These are phyloP conservation scores for Amanita molliuscula DNA, from an alignment of 768 basidiomycete species.

Conservation along the genomic window DNA sequence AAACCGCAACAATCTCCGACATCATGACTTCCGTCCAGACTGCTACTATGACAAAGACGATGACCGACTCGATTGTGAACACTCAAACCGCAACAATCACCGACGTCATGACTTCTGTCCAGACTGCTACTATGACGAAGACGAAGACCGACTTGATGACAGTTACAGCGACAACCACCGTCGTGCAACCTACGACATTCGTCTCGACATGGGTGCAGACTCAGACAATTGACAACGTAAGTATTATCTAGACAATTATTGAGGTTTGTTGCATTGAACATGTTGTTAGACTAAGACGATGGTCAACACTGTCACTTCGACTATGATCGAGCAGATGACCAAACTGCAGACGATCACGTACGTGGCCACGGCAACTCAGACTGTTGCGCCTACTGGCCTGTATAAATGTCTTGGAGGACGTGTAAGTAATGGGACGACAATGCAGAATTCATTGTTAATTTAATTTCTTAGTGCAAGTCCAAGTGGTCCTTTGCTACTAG, in stretches of 20 bases:
- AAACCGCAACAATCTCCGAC: slow-evolving; percentile 39
- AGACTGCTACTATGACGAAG: slow-evolving; percentile 36
- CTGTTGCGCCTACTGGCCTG: slow-evolving; percentile 39
- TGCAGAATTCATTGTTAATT: slow-evolving; percentile 9
- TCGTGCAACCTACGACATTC: slow-evolving; percentile 49
- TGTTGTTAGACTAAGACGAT: slow-evolving; percentile 44
- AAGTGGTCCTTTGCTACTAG: slow-evolving; percentile 39
- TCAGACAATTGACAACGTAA: slow-evolving; percentile 43
- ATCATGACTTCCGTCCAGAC: slow-evolving; percentile 46
- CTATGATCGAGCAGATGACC: slow-evolving; percentile 38
- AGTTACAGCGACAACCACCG: slow-evolving; percentile 40
- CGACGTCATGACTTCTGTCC: slow-evolving; percentile 40
- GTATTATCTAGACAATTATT: slow-evolving; percentile 12
- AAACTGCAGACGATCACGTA: slow-evolving; percentile 40
- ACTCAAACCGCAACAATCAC: slow-evolving; percentile 40
- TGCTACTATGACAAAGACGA: slow-evolving; percentile 32
- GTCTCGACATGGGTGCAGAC: slow-evolving; percentile 46
- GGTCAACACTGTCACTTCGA: slow-evolving; percentile 44
- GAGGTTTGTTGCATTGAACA: background rate
- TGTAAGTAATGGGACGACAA: slow-evolving; percentile 18
- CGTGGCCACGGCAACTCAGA: slow-evolving; percentile 29
- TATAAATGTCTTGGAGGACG: slow-evolving; percentile 40
- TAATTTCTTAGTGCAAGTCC: slow-evolving; percentile 41
- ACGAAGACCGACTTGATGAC: slow-evolving; percentile 44
- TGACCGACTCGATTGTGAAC: slow-evolving; percentile 41